Conservation (phyloP, 257 asterid genomes). For the Agastache rugosa region DNA sequence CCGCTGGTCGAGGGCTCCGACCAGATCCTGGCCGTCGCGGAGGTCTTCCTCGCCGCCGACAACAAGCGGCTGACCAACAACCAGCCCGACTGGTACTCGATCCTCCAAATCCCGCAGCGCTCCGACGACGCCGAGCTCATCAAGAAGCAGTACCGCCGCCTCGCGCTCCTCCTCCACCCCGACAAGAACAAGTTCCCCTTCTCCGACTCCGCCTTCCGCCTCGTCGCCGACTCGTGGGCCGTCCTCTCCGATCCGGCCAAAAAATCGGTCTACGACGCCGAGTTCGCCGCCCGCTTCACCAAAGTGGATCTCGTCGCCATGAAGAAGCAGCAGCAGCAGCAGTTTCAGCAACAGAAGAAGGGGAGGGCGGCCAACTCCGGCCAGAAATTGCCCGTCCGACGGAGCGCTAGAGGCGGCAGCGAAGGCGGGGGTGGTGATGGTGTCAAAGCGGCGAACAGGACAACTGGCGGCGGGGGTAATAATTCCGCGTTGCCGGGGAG, state of each 20-base stretch:
- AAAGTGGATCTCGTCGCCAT: conserved; percentile 60
- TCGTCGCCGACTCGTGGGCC: conserved; percentile 90
- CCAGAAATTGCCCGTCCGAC: conserved; percentile 73
- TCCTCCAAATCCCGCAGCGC: conserved; percentile 67
- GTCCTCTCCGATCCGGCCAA: conserved; percentile 70
- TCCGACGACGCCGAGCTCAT: conserved; percentile 68
- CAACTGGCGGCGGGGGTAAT: conserved; percentile 16
- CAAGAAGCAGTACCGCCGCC: conserved; percentile 86
- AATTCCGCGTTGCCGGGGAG: conserved; percentile 25
- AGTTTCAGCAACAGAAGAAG: conserved; percentile 28
- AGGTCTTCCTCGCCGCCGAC: conserved; percentile 70
- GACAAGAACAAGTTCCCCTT: conserved; percentile 86
- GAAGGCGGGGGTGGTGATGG: conserved; percentile 27
- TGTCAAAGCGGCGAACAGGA: conserved; percentile 30
- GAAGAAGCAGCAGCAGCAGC: conserved; percentile 46
- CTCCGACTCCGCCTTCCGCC: conserved; percentile 86
- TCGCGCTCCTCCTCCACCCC: conserved; percentile 92
- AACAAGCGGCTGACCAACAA: conserved; percentile 56
- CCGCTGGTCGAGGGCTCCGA: conserved; percentile 91
- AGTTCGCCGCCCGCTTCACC: conserved; percentile 51
- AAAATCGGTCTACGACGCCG: conserved; percentile 61
- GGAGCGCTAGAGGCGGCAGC: conserved; percentile 47
- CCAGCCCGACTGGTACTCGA: conserved; percentile 78
- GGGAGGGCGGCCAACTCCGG: conserved; percentile 32
- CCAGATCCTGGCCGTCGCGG: conserved; percentile 88